These are phyloP conservation scores for Stemphylium vesicarium DNA, from an alignment of 2,329 filamentous ascomycete species.

Conservation along the genomic window DNA sequence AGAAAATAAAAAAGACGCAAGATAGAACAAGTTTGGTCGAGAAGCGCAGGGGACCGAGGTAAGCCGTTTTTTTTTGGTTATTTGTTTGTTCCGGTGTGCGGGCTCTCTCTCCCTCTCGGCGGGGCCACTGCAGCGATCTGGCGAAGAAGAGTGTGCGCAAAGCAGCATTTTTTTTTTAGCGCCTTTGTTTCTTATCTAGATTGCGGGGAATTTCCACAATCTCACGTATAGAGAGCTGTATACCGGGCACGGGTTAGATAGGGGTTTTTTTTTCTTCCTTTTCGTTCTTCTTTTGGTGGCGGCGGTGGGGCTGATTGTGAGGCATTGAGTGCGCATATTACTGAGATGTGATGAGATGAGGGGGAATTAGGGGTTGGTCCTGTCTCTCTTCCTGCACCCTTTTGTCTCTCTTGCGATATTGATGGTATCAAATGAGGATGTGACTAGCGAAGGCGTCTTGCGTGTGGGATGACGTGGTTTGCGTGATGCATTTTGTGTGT, in stretches of 20 bases:
- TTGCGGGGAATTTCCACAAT: not conserved
- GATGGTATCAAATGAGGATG: too few relatives aligned
- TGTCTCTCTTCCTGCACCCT: not conserved
- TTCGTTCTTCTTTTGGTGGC: not conserved
- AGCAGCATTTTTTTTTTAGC: not conserved
- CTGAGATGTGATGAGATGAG: too few relatives aligned
- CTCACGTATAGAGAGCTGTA: not conserved
- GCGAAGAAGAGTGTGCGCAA: not conserved
- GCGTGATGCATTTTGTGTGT: not conserved
- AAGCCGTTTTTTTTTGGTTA: not conserved
- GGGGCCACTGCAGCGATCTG: not conserved
- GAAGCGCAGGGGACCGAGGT: not conserved
- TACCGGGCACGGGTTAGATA: not conserved
- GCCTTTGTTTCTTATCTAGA: not conserved
- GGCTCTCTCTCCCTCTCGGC: not conserved
- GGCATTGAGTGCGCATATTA: too few relatives aligned
- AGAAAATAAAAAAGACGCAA: too few relatives aligned
- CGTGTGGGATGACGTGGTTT: constrained; percentile 2
- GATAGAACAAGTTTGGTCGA: too few relatives aligned
- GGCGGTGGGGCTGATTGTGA: too few relatives aligned
- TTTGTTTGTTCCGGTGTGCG: too few relatives aligned
- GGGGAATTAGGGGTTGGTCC: too few relatives aligned
- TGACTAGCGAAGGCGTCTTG: not conserved
- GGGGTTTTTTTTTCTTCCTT: not conserved
- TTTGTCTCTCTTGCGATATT: too few relatives aligned